A percentile compares a stretch with the other conserved stretches of the same genome.
These are phyloP conservation scores for Falciphora oryzae DNA, from an alignment of 2,329 filamentous ascomycete species.

Conservation along the genomic window DNA sequence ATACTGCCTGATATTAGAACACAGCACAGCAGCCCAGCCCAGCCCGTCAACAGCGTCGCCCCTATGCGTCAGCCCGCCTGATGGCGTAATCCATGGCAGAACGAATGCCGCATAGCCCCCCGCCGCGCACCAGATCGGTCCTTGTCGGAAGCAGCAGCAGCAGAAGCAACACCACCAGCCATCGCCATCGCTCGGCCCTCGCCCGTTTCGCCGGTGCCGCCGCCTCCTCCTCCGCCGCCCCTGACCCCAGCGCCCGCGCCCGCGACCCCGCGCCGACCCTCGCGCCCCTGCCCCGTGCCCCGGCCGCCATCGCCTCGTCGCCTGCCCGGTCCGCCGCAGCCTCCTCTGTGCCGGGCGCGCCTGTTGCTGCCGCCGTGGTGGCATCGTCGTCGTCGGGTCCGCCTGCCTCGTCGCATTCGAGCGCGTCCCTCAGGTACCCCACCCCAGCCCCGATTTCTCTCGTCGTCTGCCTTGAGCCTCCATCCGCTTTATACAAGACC, in stretches of 20 bases:
- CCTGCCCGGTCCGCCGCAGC: too few relatives aligned
- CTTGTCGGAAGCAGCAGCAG: conserved; percentile 42
- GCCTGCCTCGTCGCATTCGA: not conserved
- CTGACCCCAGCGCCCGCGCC: conserved; percentile 1
- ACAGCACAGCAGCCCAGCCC: conserved; percentile 4
- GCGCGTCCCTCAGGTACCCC: conserved; percentile 1
- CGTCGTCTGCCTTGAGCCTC: too few relatives aligned
- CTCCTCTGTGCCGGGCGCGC: not conserved
- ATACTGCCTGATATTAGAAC: not conserved
- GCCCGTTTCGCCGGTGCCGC: conserved; percentile 5
- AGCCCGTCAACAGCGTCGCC: conserved; percentile 2
- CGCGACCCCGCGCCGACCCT: not conserved
- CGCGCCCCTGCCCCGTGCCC: too few relatives aligned
- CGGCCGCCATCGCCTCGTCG: not conserved
- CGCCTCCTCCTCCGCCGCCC: conserved; percentile 6
- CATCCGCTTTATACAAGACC: not conserved
- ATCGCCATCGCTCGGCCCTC: not conserved
- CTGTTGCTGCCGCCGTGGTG: not conserved
- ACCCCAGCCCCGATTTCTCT: not conserved
- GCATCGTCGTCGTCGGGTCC: not conserved
- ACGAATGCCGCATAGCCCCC: conserved; percentile 37
- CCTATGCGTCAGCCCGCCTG: conserved; percentile 34
- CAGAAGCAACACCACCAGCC: not conserved
- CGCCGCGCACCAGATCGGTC: conserved; percentile 41
- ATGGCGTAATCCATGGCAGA: conserved; percentile 67